These are phyloP conservation scores for Papiliotrema laurentii DNA, from an alignment of 1,284 basidiomycete genomes.

Conservation along the genomic window DNA sequence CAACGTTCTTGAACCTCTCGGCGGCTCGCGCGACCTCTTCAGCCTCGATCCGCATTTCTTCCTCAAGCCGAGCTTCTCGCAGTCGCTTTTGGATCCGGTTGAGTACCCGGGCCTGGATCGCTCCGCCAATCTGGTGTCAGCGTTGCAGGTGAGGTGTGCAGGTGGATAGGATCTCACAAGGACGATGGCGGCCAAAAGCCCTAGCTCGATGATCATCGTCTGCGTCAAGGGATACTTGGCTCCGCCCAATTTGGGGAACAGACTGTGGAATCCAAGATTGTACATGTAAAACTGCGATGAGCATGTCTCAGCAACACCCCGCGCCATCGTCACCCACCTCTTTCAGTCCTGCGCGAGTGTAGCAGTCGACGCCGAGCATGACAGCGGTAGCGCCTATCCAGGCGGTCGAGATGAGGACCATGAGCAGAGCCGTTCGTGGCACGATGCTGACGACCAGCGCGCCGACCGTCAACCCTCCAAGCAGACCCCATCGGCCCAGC, in stretches of 20 bases:
- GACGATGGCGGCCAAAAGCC: slow-evolving; percentile 69
- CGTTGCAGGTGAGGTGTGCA: background rate
- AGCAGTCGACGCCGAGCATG: slow-evolving; percentile 90
- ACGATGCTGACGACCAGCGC: slow-evolving; percentile 59
- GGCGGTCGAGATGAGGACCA: slow-evolving; percentile 72
- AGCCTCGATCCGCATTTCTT: slow-evolving; percentile 67
- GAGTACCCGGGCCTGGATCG: slow-evolving; percentile 83
- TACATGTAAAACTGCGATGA: slow-evolving; percentile 73
- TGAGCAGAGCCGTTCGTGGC: slow-evolving; percentile 67
- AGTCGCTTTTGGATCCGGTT: slow-evolving; percentile 71
- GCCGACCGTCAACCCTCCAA: slow-evolving; percentile 59
- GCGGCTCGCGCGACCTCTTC: slow-evolving; percentile 72
- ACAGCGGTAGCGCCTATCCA: slow-evolving; percentile 81
- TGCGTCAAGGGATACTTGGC: slow-evolving; percentile 79
- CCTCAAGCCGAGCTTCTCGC: slow-evolving; percentile 65
- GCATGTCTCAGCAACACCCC: background rate
- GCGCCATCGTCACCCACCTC: slow-evolving; percentile 52
- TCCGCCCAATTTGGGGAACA: slow-evolving; percentile 73
- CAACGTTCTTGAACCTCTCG: slow-evolving; percentile 62
- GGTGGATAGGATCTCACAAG: slow-evolving; percentile 29
- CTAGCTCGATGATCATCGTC: slow-evolving; percentile 89
- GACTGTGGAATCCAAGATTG: slow-evolving; percentile 68
- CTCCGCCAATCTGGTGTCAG: slow-evolving; percentile 62
- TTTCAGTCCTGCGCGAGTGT: slow-evolving; percentile 81
- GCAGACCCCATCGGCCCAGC: slow-evolving; percentile 74